Evolutionary conservation across 2,329 filamentous ascomycete species (phyloP).

Genomic region (Diaporthe sp.): DNA sequence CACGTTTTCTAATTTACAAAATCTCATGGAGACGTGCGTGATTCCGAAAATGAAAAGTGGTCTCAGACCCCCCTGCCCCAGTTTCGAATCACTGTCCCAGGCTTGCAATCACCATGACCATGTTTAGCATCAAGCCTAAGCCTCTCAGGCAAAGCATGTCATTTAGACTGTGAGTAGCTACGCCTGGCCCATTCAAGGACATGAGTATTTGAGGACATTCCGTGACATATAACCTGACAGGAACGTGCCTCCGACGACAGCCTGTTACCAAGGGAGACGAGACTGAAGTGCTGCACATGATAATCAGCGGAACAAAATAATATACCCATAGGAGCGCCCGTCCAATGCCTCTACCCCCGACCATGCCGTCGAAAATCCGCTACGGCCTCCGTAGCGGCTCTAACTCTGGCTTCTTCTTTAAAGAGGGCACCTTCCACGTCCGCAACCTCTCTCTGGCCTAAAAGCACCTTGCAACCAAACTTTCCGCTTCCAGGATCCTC

Average conservation of each 20-base stretch:
- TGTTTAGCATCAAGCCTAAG: too few species aligned
- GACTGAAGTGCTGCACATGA: not conserved
- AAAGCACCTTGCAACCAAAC: conserved; percentile 62
- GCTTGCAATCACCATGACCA: too few species aligned
- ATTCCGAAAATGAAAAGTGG: too few species aligned
- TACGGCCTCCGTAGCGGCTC: conserved; percentile 68
- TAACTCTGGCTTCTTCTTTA: conserved; percentile 67
- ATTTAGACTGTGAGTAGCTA: too few species aligned
- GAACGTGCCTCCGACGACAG: not conserved
- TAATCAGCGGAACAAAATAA: not conserved
- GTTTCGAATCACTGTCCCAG: too few species aligned
- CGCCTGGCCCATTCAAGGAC: too few species aligned
- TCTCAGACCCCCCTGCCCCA: not conserved
- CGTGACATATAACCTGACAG: not conserved
- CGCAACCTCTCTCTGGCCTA: conserved; percentile 63
- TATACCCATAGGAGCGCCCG: too few species aligned
- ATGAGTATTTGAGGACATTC: not conserved
- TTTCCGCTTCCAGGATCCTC: conserved; percentile 42
- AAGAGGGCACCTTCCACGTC: conserved; percentile 61
- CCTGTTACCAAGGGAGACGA: not conserved
- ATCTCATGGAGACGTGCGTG: not conserved
- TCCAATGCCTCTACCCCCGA: too few species aligned
- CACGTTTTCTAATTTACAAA: not conserved
- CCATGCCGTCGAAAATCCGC: not conserved
- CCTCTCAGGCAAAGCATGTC: too few species aligned